Conservation (phyloP, 345 rosid species). For the Hevea brasiliensis region DNA sequence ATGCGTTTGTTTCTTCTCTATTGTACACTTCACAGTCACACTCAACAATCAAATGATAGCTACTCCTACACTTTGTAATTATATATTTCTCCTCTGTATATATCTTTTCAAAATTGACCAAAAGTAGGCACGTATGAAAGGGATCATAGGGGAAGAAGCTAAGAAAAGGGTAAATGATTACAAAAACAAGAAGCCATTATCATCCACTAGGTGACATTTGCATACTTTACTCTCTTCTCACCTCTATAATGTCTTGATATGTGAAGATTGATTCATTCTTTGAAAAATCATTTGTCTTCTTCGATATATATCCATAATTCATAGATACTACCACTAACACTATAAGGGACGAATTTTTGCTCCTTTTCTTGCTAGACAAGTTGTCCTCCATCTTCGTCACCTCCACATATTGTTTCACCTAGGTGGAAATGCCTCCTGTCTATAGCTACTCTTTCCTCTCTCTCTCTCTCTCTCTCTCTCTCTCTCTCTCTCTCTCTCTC, state of each 20-base stretch:
- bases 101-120: neutral
- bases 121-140: neutral
- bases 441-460: neutral
- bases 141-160: too few relatives aligned
- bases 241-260: neutral
- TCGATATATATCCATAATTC: conserved; percentile 4
- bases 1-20: too few relatives aligned
- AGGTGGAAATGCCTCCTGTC: neutral
- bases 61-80: too few relatives aligned
- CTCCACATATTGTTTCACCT: neutral
- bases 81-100: too few relatives aligned
- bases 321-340: neutral
- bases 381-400: conserved; percentile 15
- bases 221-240: neutral
- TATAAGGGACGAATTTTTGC: conserved; percentile 11
- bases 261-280: conserved; percentile 12
- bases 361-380: conserved; percentile 10
- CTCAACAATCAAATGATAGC: too few relatives aligned
- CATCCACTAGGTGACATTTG: conserved; percentile 20
- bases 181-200: neutral
- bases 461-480: too few relatives aligned
- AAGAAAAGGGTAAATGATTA: too few relatives aligned
- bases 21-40: too few relatives aligned
- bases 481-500: too few relatives aligned
- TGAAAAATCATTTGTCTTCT: conserved; percentile 18